Base-by-base conservation (phyloP, 1,284 basidiomycete species). In the Lentinula novae-zelandiae region DNA sequence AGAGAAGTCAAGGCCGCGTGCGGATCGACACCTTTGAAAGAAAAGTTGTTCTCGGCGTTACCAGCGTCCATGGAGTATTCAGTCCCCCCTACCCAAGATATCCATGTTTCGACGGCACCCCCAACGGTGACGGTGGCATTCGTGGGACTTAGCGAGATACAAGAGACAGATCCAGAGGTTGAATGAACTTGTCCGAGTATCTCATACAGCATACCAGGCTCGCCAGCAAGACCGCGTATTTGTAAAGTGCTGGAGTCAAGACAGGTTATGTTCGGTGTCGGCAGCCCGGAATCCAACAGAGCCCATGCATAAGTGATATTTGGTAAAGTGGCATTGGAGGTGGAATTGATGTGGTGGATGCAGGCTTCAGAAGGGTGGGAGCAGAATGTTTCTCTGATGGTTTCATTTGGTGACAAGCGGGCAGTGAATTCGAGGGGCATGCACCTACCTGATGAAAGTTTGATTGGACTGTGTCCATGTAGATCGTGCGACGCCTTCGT, bases 21-120 rank as follows among this genome's bases (percentile, higher is more conserved):
- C 27, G 89, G 87, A 62, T 89, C 85, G 0, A 75, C 54, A 9
- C 87, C 87, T 34, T 73, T 70, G 77, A 91, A 91, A 0, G 85
- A 81, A 67, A 85, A 91, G 38, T 72, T 70, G 67, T 78, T 78
- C 12, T 76, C 77, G 2, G 73, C 75, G 64, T 82, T 78, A 12
- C 89, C 89, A 1, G 86, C 83, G 65, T 82, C 70, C 71, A 84
- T 81, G 62, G 82, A 76, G 68, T 84, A 91, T 57, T 90, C 79
- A 12, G 89, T 91, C 33, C 78, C 86, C 22, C 87, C 89, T 27
- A 85, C 82, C 87, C 87, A 90, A 3, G 81, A 78, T 63, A 90
- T 72, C 82, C 81, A 86, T 0, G 83, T 77, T 58, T 85, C 83
- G 0, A 73, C 70, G 17, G 77, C 74, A 39, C 73, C 73, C 0